Evolutionary conservation across 2,329 filamentous ascomycete genomes (phyloP), one percentile per base, ranked within the genome.

Genomic region (Claviceps sp.): DNA sequence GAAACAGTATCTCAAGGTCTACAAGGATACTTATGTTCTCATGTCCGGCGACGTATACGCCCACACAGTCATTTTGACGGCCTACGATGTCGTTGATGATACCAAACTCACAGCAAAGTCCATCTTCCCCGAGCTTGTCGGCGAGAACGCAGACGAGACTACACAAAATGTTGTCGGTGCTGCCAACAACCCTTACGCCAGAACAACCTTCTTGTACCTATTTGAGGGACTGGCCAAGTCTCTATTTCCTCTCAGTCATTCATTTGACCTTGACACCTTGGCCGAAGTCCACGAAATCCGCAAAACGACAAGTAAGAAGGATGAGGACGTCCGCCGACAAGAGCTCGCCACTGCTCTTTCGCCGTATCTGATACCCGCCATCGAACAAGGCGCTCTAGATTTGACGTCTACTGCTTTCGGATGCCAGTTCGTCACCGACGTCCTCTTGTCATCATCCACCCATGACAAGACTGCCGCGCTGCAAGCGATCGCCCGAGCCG

Each of bases 41-140:
- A 88, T 98, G 80, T 87, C 89, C 2, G 82, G 80, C 47, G 91
- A 98, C 63, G 67, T 75, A 6, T 70, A 90, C 61, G 93, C 82
- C 1, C 89, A 95, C 63, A 75, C 84, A 56, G 78, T 97, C 51
- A 80, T 98, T 38, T 76, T 97, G 52, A 78, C 89, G 1, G 88
- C 89, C 1, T 89, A 90, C 64, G 93, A 97, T 61, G 84, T 95
- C 48, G 82, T 95, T 48, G 93, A 98, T 60, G 93, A 98, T 65
- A 98, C 93, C 10, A 90, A 94, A 57, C 75, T 95, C 62, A 87
- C 82, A 3, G 77, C 82, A 49, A 97, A 95, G 71, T 77, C 86
- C 37, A 86, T 98, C 57, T 89, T 95, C 68, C 77, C 87, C 0
- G 91, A 97, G 67, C 74, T 98, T 13, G 70, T 96, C 17, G 87